Evolutionary conservation across 2,329 filamentous ascomycete genomes (phyloP).

Genomic region (Xylaria sp.): DNA sequence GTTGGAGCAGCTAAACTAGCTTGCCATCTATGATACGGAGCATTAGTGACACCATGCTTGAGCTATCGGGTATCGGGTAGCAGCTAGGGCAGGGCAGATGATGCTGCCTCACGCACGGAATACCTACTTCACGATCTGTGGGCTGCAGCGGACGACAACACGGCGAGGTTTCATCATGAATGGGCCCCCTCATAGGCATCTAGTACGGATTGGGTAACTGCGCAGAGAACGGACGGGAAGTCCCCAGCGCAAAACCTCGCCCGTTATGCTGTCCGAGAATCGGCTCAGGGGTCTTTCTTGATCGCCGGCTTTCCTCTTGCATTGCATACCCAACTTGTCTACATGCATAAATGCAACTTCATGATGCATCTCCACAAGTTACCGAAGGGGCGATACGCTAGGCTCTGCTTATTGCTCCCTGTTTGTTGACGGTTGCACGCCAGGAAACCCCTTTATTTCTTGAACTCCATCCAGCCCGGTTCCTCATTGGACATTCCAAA

Average conservation of each 20-base stretch:
- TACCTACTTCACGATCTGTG: not conserved
- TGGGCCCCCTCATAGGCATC: not conserved
- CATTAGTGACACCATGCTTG: too few species aligned
- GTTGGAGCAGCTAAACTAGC: not conserved
- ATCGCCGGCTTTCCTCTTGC: not conserved
- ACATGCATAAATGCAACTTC: not conserved
- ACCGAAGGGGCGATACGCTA: not conserved
- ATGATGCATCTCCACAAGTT: not conserved
- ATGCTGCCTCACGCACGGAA: too few species aligned
- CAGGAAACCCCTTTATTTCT: not conserved
- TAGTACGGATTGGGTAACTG: not conserved
- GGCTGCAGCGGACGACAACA: not conserved
- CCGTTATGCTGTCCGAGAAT: not conserved
- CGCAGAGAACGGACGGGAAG: not conserved
- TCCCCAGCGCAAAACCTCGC: not conserved
- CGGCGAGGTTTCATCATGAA: not conserved
- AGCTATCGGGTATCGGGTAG: too few species aligned
- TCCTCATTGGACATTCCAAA: slow-evolving; percentile 14
- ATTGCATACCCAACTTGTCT: too few species aligned
- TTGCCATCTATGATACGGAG: not conserved
- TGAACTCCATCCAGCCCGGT: slow-evolving; percentile 1
- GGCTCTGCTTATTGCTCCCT: not conserved
- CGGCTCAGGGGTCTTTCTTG: not conserved
- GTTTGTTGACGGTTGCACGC: too few species aligned
- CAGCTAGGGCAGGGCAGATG: too few species aligned